phyloP scores from a whole-genome alignment of 75 land plant genomes.

The Pseudotsuga menziesii region DNA sequence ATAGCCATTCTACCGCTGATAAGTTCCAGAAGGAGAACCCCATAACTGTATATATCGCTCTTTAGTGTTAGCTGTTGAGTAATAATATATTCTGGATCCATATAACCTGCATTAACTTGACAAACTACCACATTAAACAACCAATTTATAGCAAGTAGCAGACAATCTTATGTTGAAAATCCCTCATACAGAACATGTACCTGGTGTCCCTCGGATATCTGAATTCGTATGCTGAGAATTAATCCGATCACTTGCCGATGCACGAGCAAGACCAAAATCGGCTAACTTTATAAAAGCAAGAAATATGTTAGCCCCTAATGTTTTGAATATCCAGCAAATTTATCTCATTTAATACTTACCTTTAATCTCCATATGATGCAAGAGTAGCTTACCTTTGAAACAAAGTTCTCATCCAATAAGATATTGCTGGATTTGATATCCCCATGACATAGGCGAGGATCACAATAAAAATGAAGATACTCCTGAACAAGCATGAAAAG shows the following conservation, averaged over 20 bases:
- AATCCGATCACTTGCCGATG: constrained; percentile 6
- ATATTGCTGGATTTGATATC: constrained; percentile 72
- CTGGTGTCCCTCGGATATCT: constrained; percentile 34
- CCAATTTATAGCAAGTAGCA: background rate
- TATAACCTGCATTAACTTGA: constrained; percentile 21
- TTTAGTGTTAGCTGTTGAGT: constrained; percentile 24
- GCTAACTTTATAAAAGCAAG: constrained; percentile 15
- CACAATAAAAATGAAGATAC: constrained; percentile 66
- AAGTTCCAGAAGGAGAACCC: constrained; percentile 33
- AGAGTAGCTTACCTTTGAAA: constrained; percentile 55
- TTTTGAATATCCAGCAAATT: no score
- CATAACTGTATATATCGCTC: constrained; percentile 36
- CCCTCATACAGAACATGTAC: constrained; percentile 2
- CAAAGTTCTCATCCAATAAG: constrained; percentile 63
- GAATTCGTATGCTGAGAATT: constrained; percentile 12
- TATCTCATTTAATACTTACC: background rate
- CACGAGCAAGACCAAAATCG: constrained; percentile 32
- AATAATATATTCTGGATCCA: constrained; percentile 30
- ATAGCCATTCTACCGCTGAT: constrained; percentile 27
- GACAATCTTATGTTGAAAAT: background rate
- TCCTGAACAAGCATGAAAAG: constrained; percentile 38
- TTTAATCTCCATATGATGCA: background rate
- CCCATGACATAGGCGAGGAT: constrained; percentile 60
- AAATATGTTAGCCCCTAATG: background rate
- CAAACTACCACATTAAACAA: background rate